Evolutionary conservation across 805 yeast genomes (phyloP), one percentile per base, ranked within the genome.

Genomic region (Suhomyces prunicola): DNA sequence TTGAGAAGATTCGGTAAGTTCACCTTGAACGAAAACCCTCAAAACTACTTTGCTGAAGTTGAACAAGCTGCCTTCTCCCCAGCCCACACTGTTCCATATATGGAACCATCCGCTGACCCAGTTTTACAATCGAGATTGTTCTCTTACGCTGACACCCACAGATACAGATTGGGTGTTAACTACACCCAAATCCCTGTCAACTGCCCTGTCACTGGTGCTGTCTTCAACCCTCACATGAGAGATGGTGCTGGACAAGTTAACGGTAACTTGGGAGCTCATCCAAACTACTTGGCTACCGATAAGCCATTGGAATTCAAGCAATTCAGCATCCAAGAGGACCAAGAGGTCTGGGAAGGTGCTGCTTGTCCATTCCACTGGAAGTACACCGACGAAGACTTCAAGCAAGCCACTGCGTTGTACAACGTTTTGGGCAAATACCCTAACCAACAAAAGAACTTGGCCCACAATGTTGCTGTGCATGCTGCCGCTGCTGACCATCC

Each of bases 351-450:
- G 94, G 73, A 76, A 53, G 94, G 94, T 53, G 82, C 90, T 51
- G 94, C 94, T 46, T 74, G 85, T 56, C 90, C 93, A 58, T 88
- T 82, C 84, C 94, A 90, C 75, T 91, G 97, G 97, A 79, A 81
- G 53, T 82, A 82, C 51, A 73, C 80, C 26, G 87, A 85, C 49
- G 90, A 82, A 55, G 97, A 92, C 74, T 92, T 74, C 69, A 80
- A 71, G 57, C 97, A 92, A 76, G 87, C 97, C 48, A 76, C 86
- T 56, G 84, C 70, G 33, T 80, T 92, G 63, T 93, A 90, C 84
- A 78, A 87, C 54, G 94, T 89, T 35, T 79, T 89, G 67, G 87
- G 87, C 50, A 86, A 74, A 67, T 83, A 85, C 64, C 84, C 88
- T 13, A 90, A 91, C 61, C 96, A 90, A 72, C 97, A 90, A 75